Base-by-base conservation (phyloP, 352 stramenopile species). In the Phytophthora sp. region DNA sequence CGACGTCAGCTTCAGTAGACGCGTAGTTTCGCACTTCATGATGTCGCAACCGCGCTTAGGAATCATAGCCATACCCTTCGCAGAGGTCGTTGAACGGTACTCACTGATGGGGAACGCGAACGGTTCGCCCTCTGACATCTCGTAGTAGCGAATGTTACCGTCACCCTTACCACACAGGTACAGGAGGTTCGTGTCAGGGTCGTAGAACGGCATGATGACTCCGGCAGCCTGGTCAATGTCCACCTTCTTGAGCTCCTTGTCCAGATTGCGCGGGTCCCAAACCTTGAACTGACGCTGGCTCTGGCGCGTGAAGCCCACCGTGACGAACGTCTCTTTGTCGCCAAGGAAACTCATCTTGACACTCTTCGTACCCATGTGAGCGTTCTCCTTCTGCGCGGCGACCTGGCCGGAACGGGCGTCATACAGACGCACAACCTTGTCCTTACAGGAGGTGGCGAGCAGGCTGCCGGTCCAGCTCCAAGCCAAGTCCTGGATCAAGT, bases 161-260 rank as follows among this genome's bases (percentile, higher is more conserved):
- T 99, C 98, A 44, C 98, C 98, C 74, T 96, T 96, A 72, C 97
- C 97, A 66, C 88, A 98, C 55, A 99, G 73, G 86, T 99, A 99
- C 35, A 99, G 79, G 29, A 99, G 86, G 66, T 95, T 96, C 24
- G 96, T 99, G 79, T 99, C 98, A 16, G 84, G 71, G 76, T 99
- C 98, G 80, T 97, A 99, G 77, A 99, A 99, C 20, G 98, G 98
- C 82, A 99, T 98, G 66, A 99, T 97, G 21, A 99, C 98, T 68
- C 98, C 98, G 0, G 97, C 95, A 18, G 97, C 97, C 73, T 99
- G 97, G 79, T 99, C 97, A 67, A 99, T 97, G 67, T 98, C 92
- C 59, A 99, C 91, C 63, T 92, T 95, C 71, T 96, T 95, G 23
- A 99, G 66, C 45, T 97, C 92, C 78, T 96, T 96, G 79, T 94